phyloP scores from a whole-genome alignment of 768 basidiomycete species.

The Pisolithus orientalis region DNA sequence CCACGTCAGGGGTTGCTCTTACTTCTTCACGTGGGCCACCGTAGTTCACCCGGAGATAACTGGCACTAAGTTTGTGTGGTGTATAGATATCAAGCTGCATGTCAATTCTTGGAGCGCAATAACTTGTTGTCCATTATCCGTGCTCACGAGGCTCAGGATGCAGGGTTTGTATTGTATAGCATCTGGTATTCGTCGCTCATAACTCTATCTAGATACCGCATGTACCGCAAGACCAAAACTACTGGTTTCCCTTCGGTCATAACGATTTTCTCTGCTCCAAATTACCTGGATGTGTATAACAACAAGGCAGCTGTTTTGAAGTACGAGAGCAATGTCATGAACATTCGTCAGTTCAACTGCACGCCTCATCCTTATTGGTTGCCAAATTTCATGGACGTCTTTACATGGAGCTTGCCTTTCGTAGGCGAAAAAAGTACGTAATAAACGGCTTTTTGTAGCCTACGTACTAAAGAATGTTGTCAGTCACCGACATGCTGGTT shows the following conservation, averaged over 20 bases:
- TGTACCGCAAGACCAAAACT: constrained; percentile 98
- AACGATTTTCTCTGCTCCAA: constrained; percentile 99
- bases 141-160: constrained; percentile 98
- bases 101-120: constrained; percentile 95
- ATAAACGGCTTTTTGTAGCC: background rate
- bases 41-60: background rate
- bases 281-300: constrained; percentile 97
- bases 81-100: constrained; percentile 88
- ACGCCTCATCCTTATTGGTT: constrained; percentile 96
- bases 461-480: background rate
- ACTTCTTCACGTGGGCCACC: constrained; percentile 74
- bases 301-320: constrained; percentile 99
- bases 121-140: constrained; percentile 95
- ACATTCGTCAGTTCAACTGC: constrained; percentile 97
- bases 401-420: constrained; percentile 98
- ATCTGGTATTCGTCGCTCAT: background rate
- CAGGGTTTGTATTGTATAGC: constrained; percentile 55
- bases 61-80: constrained; percentile 1
- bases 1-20: constrained; percentile 94
- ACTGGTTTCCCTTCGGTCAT: constrained; percentile 99
- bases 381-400: constrained; percentile 99
- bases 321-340: constrained; percentile 98
- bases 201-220: constrained; percentile 63
- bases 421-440: constrained; percentile 92
- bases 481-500: constrained; percentile 98